Base-by-base conservation (phyloP, 2,329 filamentous ascomycete species). In the Microdochium bolleyi region DNA sequence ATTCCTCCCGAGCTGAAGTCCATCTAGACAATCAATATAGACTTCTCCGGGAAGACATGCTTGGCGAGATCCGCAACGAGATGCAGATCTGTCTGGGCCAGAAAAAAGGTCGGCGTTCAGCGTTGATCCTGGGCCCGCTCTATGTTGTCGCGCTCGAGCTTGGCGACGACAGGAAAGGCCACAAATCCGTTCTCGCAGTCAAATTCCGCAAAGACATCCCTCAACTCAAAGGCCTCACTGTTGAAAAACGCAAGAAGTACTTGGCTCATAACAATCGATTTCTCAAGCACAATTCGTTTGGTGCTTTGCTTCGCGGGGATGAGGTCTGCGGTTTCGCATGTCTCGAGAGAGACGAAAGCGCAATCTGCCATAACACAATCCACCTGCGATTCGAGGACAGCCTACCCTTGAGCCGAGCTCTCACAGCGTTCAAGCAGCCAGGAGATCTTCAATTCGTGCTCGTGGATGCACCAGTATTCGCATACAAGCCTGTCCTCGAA, bases 21-120 rank as follows among this genome's bases (percentile, higher is more conserved):
- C 83, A 89, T 61, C 64, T 88, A 0, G 87, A 88, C 59, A 88
- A 86, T 60, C 83, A 89, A 51, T 92, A 87, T 57, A 83, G 87
- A 0, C 73, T 90, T 0, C 70, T 89, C 0, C 72, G 87, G 2
- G 85, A 91, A 58, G 87, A 90, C 56, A 84, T 89, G 75, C 67
- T 90, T 0, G 79, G 73, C 0, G 84, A 87, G 56, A 69, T 91
- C 2, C 76, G 82, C 1, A 53, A 1, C 58, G 41, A 46, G 41
- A 46, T 78, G 1, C 51, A 59, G 1, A 73, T 68, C 13, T 59
- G 55, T 50, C 54, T 60, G 32, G 13, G 71, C 69, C 0, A 67
- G 19, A 82, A 78, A 58, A 74, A 72, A 56, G 75, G 74, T 14
- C 60, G 70, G 14, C 66, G 73, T n/a, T 61, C 53, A 52, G 58